Evolutionary conservation across 2,329 filamentous ascomycete species (phyloP), one percentile per base, ranked within the genome.

Genomic region (Scedosporium boydii): DNA sequence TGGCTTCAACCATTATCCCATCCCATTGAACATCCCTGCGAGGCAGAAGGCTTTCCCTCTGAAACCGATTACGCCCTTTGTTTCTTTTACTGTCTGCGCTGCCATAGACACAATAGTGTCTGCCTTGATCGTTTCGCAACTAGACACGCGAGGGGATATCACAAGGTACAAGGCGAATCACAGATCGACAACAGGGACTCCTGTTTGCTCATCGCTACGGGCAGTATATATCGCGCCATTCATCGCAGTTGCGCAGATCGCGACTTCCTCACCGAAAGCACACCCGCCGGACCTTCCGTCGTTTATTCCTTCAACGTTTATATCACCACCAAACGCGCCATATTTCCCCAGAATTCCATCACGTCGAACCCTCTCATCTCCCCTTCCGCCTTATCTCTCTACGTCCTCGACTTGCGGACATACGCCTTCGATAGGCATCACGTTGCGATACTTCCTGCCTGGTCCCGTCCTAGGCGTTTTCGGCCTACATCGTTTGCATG

Each of bases 71-170:
- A 55, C 51, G 4, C 5, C 51, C 21, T 62, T 64, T 64, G 60
- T 66, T 64, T 65, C 60, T 62, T 64, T 63, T 64, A 58, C 64
- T 57, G 57, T 51, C 51, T 61, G 42, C 63, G 60, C 62, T 23
- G 29, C 53, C 34, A 18, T 63, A 29, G 51, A n/a, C 51, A 55
- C 23, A 55, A 29, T 55, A 18, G 18, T n/a, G 21, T 18, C 23
- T 55, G 51, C 51, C 51, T 55, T 55, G 51, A 10, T 27, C 51
- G 51, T 55, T 55, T 55, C 51, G 51, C 51, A 55, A 55, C 12
- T 55, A 23, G 23, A 55, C 23, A 23, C 51, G 23, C 51, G 23
- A 27, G 51, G 23, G 18, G 6, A 14, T 23, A 23, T 55, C 51
- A 23, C 18, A 14, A 10, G 51, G 12, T 27, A 3, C 6, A 48